Evolutionary conservation across 345 rosid species (phyloP), one percentile per base, ranked within the genome.

Genomic region (Nasturtium officinale): DNA sequence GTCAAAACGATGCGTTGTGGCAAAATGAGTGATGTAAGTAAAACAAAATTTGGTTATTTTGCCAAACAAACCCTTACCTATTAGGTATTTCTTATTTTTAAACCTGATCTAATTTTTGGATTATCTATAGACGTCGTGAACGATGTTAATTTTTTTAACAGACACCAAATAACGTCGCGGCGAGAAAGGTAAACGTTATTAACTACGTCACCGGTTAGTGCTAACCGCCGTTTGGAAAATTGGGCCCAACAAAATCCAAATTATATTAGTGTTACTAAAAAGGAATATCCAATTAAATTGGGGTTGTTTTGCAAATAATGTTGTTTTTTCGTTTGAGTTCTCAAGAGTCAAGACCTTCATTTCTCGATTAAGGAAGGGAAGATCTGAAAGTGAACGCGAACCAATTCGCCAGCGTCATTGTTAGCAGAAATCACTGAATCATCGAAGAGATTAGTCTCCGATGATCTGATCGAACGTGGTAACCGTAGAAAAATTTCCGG

Each of bases 381-480:
- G 75, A 71, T 71, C 75, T 71, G 58, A 58, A 58, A 70, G 10
- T 15, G 56, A 61, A 59, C 26, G 3, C 45, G n/a, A 38, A 1
- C 45, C 45, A 60, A 61, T 38, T 52, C 46, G 20, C 38, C 35
- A 46, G 51, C 67, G 23, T 71, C 23, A 20, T 61, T 29, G 54
- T 72, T 1, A 28, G 18, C 51, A 52, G 35, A 3, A 28, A 26
- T 52, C 3, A 1, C 47, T 43, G 47, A 6, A 15, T 43, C 47
- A n/a, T 43, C 63, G 33, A 21, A 29, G 17, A 21, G 59, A 64
- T 20, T 46, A 46, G 6, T 64, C 70, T 40, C 69, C 76, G 38
- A 73, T 65, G 74, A 75, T 83, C 84, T 66, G 47, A 59, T 53
- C 59, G 52, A 30, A 62, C 29, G 18, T n/a, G 17, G 3, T 23